Evolutionary conservation across 2,329 filamentous ascomycete genomes (phyloP).

Genomic region (Chlorencoelia australis): DNA sequence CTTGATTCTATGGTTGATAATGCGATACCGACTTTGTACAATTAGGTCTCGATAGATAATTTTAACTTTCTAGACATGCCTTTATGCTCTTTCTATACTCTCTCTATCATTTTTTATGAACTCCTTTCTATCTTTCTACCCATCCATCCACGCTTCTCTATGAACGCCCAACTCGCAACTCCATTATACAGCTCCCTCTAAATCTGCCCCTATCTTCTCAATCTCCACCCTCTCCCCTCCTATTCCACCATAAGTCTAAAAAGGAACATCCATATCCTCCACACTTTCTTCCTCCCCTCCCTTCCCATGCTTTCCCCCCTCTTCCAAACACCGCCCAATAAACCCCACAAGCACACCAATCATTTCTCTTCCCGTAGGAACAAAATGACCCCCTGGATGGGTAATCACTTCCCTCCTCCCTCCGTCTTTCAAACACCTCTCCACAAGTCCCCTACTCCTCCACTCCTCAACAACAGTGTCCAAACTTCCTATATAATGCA

Average conservation of each 20-base stretch:
- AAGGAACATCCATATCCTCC: slow-evolving; percentile 61
- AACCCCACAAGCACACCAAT: slow-evolving; percentile 66
- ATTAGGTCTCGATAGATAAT: slow-evolving; percentile 27
- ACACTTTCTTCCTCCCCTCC: slow-evolving; percentile 49
- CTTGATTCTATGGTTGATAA: slow-evolving; percentile 8
- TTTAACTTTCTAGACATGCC: too few species aligned
- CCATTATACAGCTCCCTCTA: too few species aligned
- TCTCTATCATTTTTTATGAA: slow-evolving; percentile 5
- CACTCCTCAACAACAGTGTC: slow-evolving; percentile 82
- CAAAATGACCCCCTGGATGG: slow-evolving; percentile 75
- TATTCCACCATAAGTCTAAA: slow-evolving; percentile 29
- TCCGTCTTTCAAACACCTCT: slow-evolving; percentile 44
- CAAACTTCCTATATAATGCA: slow-evolving; percentile 75
- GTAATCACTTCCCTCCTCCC: slow-evolving; percentile 46
- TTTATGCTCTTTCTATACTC: slow-evolving; percentile 12
- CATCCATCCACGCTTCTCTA: too few species aligned
- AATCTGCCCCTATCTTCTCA: too few species aligned
- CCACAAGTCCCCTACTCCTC: slow-evolving; percentile 56
- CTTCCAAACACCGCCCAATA: slow-evolving; percentile 38
- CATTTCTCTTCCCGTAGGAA: slow-evolving; percentile 76
- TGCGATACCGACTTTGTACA: slow-evolving; percentile 26
- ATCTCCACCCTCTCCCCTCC: background rate
- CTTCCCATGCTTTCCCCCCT: slow-evolving; percentile 23
- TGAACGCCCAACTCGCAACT: too few species aligned
- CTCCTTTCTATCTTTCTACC: background rate